phyloP scores from a whole-genome alignment of 768 basidiomycete genomes.

The Royoungia palumana region DNA sequence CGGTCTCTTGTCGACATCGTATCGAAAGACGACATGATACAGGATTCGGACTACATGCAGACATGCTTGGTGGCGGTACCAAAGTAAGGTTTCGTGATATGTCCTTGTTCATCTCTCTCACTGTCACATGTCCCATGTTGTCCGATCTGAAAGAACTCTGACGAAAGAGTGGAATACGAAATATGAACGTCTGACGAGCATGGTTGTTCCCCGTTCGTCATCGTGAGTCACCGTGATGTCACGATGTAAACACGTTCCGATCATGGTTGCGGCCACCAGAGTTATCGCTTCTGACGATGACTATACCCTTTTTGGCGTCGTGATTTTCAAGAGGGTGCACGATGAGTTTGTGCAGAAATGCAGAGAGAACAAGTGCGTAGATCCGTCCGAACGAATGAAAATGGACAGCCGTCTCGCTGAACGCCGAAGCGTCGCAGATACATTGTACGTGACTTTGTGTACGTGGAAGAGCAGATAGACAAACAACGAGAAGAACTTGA shows the following conservation, averaged over 20 bases:
- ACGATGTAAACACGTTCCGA: conserved; percentile 17
- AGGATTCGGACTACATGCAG: conserved; percentile 92
- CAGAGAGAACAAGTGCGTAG: conserved; percentile 84
- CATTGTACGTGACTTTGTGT: conserved; percentile 91
- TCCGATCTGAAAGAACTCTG: conserved; percentile 50
- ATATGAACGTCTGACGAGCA: conserved; percentile 83
- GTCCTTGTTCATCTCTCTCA: conserved; percentile 1
- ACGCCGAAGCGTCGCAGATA: conserved; percentile 51
- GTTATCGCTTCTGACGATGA: conserved; percentile 83
- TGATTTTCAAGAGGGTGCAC: conserved; percentile 85
- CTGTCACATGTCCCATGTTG: conserved; percentile 15
- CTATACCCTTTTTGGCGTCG: conserved; percentile 78
- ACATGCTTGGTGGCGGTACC: conserved; percentile 92
- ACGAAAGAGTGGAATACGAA: conserved; percentile 85
- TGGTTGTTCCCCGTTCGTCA: conserved; percentile 93
- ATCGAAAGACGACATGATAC: conserved; percentile 73
- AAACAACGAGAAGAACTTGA: conserved; percentile 82
- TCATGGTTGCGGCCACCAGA: conserved; percentile 38
- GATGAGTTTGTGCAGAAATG: conserved; percentile 94
- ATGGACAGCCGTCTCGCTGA: conserved; percentile 2
- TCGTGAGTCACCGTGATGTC: conserved; percentile 47
- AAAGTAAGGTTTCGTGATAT: conserved; percentile 53
- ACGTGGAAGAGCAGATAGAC: conserved; percentile 73
- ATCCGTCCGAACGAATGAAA: background rate
- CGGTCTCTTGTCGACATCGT: conserved; percentile 85